Base-by-base conservation (phyloP, 148 eudicot genomes). In the Drosera capensis region DNA sequence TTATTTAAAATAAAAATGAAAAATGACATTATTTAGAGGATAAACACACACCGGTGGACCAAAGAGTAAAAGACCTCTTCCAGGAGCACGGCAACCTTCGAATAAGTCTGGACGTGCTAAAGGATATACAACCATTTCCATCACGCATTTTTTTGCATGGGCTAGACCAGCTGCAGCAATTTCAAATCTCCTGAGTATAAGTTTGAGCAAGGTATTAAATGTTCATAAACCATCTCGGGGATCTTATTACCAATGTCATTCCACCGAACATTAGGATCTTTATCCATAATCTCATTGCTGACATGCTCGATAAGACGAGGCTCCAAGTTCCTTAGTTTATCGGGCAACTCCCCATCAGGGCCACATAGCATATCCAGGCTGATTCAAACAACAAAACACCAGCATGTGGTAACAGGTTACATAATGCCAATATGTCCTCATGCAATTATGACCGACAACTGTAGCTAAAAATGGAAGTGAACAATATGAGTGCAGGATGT, bases 51-150 rank as follows among this genome's bases (percentile, higher is more conserved):
- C 96, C 8, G 96, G 96, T 51, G 96, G 96, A 54, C 96, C 96
- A 57, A 86, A 86, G 35, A 92, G 77, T 51, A 92, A 94, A 70
- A 92, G 99, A 48, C 99, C 99, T 62, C 93, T 73, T 51, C 99
- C 99, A 39, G 99, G 99, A 48, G 99, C 80, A 70, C 99, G 99
- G 29, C 95, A 85, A 54, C 99, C 99, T 74, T 77, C 81, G 58
- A 92, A 92, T 48, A 92, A 78, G 63, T 92, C 99, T 23, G 99
- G 99, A 23, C 99, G 93, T 64, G 85, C 68, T 40, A 92, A 63
- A 48, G 99, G 99, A 85, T 88, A 92, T 46, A 92, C 76, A 47
- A 92, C 94, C 99, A 92, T 92, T 71, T 92, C 99, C 24, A 88
- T 92, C 50, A 92, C 95, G 40, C 99, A 90, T 67, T 78, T 92